phyloP scores from a whole-genome alignment of 306 rosid species.

The Dalbergia cochinchinensis region DNA sequence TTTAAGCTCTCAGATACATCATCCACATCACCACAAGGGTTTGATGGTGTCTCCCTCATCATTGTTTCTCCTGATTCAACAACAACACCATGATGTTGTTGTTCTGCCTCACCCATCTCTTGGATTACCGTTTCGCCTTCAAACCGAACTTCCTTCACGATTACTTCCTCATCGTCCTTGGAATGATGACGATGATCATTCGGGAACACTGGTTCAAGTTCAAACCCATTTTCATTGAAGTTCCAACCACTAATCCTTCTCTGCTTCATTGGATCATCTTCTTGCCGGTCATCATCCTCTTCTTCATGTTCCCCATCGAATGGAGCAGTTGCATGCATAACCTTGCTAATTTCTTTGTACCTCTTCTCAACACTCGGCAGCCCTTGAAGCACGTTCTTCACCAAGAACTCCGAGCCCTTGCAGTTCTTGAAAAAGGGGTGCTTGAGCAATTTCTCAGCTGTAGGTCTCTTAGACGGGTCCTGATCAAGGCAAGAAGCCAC shows the following conservation, averaged over 20 bases:
- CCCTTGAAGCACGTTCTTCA: slow-evolving; percentile 58
- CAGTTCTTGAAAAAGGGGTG: slow-evolving; percentile 65
- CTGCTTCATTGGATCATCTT: not conserved
- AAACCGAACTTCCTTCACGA: slow-evolving; percentile 44
- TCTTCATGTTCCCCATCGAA: not conserved
- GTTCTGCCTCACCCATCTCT: slow-evolving; percentile 21
- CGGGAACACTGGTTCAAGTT: slow-evolving; percentile 66
- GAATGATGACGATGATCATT: slow-evolving; percentile 7
- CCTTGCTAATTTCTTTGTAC: slow-evolving; percentile 51
- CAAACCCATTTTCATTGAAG: slow-evolving; percentile 70
- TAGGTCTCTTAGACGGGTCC: slow-evolving; percentile 70
- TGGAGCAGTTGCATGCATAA: not conserved
- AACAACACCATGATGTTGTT: not conserved
- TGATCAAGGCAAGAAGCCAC: slow-evolving; percentile 70
- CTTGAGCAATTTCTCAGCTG: slow-evolving; percentile 60
- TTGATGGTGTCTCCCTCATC: not conserved
- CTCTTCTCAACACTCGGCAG: slow-evolving; percentile 67
- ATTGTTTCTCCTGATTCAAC: not conserved
- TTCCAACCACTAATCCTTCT: slow-evolving; percentile 78
- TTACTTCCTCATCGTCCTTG: not conserved
- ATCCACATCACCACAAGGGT: not conserved
- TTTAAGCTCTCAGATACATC: not conserved
- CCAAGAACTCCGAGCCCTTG: slow-evolving; percentile 53
- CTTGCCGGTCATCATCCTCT: slow-evolving; percentile 9
- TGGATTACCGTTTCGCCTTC: slow-evolving; percentile 46